A percentile compares a stretch with the other conserved stretches of the same genome.
phyloP scores from a whole-genome alignment of 2,329 filamentous ascomycete species.

The Xylariaceae sp. region DNA sequence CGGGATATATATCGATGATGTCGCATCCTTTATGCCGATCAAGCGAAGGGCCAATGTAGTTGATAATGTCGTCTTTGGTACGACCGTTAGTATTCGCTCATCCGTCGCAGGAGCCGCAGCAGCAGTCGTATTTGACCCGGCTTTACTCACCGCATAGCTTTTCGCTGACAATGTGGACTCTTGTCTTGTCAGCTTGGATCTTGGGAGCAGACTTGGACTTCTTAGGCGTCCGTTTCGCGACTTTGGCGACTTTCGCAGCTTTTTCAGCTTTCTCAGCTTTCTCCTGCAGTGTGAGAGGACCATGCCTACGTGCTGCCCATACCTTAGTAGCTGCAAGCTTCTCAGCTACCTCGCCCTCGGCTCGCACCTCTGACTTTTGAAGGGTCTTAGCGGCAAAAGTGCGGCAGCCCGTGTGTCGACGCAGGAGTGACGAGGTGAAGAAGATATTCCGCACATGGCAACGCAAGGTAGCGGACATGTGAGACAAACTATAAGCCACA shows the following conservation, averaged over 20 bases:
- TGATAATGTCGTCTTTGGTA: constrained; percentile 65
- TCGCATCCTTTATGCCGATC: constrained; percentile 76
- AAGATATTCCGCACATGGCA: constrained; percentile 28
- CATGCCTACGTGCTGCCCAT: constrained; percentile 15
- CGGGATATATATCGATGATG: constrained; percentile 85
- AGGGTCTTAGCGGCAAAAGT: constrained; percentile 3
- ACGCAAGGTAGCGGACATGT: constrained; percentile 33
- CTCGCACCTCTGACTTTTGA: constrained; percentile 3
- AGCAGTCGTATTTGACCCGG: neutral
- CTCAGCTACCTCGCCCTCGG: constrained; percentile 24
- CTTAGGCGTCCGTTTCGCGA: neutral
- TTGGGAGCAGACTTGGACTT: neutral
- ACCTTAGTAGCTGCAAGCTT: constrained; percentile 23
- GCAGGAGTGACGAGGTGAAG: constrained; percentile 13
- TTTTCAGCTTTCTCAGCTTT: neutral
- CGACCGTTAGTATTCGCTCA: neutral
- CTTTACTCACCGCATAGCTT: constrained; percentile 50
- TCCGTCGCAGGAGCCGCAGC: neutral
- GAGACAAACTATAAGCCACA: constrained; percentile 16
- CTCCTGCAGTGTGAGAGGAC: neutral
- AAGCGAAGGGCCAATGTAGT: constrained; percentile 70
- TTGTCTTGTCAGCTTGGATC: constrained; percentile 38
- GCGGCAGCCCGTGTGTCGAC: constrained; percentile 15
- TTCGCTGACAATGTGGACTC: constrained; percentile 58
- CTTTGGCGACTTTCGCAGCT: neutral